Conservation (phyloP, 768 basidiomycete species). For the Lyophyllum decastes region DNA sequence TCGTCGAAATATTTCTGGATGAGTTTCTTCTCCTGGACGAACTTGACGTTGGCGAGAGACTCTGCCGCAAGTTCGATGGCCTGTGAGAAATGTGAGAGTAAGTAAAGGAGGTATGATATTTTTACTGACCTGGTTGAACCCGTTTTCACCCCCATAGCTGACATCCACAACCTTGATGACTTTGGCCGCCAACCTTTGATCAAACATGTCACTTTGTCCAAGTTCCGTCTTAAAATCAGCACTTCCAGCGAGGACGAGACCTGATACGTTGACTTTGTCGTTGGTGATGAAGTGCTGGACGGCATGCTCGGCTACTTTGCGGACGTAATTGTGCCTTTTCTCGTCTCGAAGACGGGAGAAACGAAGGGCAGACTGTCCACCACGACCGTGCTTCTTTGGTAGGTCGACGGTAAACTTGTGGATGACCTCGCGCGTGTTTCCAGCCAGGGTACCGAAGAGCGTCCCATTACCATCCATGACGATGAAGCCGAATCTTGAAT, state of each 20-base stretch:
- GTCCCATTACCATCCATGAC: constrained; percentile 99
- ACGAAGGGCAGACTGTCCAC: constrained; percentile 99
- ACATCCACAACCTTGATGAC: constrained; percentile 99
- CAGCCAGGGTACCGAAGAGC: constrained; percentile 92
- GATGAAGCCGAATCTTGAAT: constrained; percentile 98
- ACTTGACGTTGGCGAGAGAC: constrained; percentile 96
- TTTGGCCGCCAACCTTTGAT: constrained; percentile 83
- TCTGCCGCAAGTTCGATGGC: constrained; percentile 97
- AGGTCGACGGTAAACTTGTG: constrained; percentile 99
- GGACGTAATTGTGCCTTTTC: constrained; percentile 99
- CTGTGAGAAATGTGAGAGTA: constrained; percentile 36
- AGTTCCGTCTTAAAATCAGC: constrained; percentile 99
- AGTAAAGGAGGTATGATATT: not conserved
- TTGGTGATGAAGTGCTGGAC: constrained; percentile 98
- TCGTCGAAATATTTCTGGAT: constrained; percentile 99
- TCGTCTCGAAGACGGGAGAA: constrained; percentile 99
- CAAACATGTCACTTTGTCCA: constrained; percentile 95
- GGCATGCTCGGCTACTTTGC: constrained; percentile 96
- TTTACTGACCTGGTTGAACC: constrained; percentile 92
- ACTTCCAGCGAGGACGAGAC: constrained; percentile 92
- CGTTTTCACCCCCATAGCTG: constrained; percentile 97
- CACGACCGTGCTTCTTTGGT: constrained; percentile 99
- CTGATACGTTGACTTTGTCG: constrained; percentile 98
- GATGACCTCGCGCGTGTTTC: constrained; percentile 95
- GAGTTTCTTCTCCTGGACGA: constrained; percentile 97